Base-by-base conservation (phyloP, 345 rosid genomes). In the Litchi chinensis region DNA sequence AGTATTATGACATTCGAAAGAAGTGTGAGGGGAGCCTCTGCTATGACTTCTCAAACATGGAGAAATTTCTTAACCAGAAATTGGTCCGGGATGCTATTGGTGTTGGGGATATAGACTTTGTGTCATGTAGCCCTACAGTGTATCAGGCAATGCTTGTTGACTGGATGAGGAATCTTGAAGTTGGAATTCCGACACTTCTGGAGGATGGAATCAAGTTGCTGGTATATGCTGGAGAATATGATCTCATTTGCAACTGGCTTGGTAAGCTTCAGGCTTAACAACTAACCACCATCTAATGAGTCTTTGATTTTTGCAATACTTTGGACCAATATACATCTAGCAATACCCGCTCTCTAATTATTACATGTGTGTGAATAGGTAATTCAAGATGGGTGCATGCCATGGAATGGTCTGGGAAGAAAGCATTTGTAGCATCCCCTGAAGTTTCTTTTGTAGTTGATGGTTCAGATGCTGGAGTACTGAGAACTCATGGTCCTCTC, bases 21-120 rank as follows among this genome's bases (percentile, higher is more conserved):
- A 88, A 93, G 84, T 97, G 99, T 7, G 90, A 67, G 79, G 98
- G 98, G 62, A 91, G 88, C 83, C 86, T 94, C 68, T 97, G 99
- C 89, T 97, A 97, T 65, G 99, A 97, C 85, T 94, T 97, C 93
- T 97, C 98, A n/a, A 88, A 93, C 89, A 86, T 94, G 99, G 99
- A 93, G 90, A 89, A 89, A 76, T 94, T 89, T 83, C 81, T 97
- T 83, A 90, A 85, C 84, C 86, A 87, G 83, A 82, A 91, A 75
- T 77, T 95, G 8, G 96, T 94, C 69, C 89, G 89, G 80, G 95
- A 88, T 60, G 85, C 95, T 24, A 95, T 94, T 68, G 98, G 95
- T 68, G 98, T 97, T 63, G 95, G 93, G 82, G 85, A 87, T 75
- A 85, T 94, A 71, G 92, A 89, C 62, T 97, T 97, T 57, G 99